A percentile compares a stretch with the other conserved stretches of the same genome.
phyloP scores from a whole-genome alignment of 23 red algal species.

The Gracilaria gracilis region DNA sequence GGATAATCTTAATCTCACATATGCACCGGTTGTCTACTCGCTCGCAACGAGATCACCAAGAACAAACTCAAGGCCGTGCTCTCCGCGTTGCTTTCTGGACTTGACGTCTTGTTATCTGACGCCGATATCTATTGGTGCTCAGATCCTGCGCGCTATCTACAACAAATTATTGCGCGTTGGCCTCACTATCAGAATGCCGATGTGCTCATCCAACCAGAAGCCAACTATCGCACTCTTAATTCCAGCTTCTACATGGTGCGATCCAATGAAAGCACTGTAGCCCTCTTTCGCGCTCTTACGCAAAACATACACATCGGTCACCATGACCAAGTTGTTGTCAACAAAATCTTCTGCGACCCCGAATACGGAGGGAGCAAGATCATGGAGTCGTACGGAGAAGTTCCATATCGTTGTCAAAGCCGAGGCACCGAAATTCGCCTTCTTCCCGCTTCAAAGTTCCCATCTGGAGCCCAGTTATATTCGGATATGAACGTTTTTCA shows the following conservation, averaged over 20 bases:
- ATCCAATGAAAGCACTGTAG: constrained; percentile 19
- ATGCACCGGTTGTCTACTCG: constrained; percentile 42
- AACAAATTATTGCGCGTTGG: background rate
- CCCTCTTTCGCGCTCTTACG: constrained; percentile 27
- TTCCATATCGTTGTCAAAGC: constrained; percentile 53
- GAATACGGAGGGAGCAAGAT: constrained; percentile 46
- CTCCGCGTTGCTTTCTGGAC: constrained; percentile 39
- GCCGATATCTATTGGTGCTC: constrained; percentile 63
- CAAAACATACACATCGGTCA: constrained; percentile 40
- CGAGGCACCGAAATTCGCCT: constrained; percentile 47
- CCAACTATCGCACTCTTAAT: constrained; percentile 53
- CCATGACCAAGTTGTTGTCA: constrained; percentile 64
- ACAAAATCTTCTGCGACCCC: constrained; percentile 58
- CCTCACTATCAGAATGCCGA: constrained; percentile 28
- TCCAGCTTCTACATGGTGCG: constrained; percentile 56
- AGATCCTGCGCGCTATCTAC: constrained; percentile 21
- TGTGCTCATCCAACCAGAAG: constrained; percentile 61
- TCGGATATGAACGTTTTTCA: constrained; percentile 29
- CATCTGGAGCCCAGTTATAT: constrained; percentile 38
- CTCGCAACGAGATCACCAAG: constrained; percentile 55
- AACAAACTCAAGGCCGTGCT: constrained; percentile 48
- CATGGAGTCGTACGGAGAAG: background rate
- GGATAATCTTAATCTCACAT: background rate
- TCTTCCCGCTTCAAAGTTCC: constrained; percentile 38
- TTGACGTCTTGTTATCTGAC: constrained; percentile 59